phyloP scores from a whole-genome alignment of 2,329 filamentous ascomycete genomes.

The Fusarium domesticum region DNA sequence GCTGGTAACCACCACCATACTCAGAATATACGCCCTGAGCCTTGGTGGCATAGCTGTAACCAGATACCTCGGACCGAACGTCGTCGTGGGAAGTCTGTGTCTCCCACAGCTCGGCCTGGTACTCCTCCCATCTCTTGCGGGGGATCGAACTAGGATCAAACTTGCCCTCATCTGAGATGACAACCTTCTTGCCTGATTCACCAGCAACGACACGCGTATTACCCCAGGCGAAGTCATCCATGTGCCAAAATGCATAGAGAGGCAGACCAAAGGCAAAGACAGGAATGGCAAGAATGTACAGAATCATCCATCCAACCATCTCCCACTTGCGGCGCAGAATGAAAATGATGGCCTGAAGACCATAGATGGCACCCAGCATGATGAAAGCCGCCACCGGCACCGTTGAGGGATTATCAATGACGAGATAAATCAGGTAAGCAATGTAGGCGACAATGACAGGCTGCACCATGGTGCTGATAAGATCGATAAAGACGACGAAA shows the following conservation, averaged over 20 bases:
- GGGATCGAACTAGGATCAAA: constrained; percentile 92
- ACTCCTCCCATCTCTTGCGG: constrained; percentile 99
- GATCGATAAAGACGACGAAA: constrained; percentile 92
- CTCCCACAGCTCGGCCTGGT: constrained; percentile 97
- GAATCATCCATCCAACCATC: constrained; percentile 99
- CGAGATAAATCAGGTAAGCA: constrained; percentile 77
- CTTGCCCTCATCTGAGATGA: constrained; percentile 95
- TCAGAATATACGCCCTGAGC: constrained; percentile 63
- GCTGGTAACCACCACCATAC: constrained; percentile 59
- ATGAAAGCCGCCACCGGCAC: constrained; percentile 86
- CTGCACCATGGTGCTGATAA: constrained; percentile 87
- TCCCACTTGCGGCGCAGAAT: constrained; percentile 97
- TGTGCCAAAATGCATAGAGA: constrained; percentile 96
- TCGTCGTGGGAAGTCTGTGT: constrained; percentile 82
- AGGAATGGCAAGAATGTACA: constrained; percentile 88
- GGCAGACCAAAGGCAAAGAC: constrained; percentile 89
- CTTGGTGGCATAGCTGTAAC: constrained; percentile 91
- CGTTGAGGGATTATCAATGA: constrained; percentile 58
- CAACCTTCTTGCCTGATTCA: constrained; percentile 86
- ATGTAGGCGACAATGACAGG: constrained; percentile 90
- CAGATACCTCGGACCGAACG: constrained; percentile 81
- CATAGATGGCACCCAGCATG: constrained; percentile 91
- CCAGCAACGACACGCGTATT: constrained; percentile 97
- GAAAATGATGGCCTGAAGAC: constrained; percentile 95
- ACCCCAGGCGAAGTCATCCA: constrained; percentile 99